phyloP scores from a whole-genome alignment of 441 rosid genomes.

The Metrosideros polymorpha region DNA sequence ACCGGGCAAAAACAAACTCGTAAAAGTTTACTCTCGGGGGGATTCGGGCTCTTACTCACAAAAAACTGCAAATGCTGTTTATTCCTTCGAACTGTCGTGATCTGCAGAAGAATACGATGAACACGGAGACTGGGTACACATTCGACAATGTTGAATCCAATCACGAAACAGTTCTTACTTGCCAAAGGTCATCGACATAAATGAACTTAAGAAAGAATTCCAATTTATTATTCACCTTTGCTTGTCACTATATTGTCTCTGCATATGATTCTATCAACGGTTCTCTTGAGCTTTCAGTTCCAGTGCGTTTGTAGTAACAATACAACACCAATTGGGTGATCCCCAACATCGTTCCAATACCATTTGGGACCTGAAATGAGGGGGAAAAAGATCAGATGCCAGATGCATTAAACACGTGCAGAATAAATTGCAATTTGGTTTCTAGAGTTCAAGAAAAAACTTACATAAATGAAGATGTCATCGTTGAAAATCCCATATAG shows the following conservation, averaged over 20 bases:
- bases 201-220: background rate
- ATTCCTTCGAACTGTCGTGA: background rate
- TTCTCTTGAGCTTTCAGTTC: slow-evolving; percentile 23
- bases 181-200: background rate
- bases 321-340: slow-evolving; percentile 56
- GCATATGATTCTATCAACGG: slow-evolving; percentile 36
- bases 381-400: background rate
- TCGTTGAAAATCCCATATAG: slow-evolving; percentile 50
- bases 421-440: background rate
- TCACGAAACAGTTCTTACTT: background rate
- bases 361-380: slow-evolving; percentile 65
- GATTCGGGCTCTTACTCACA: background rate
- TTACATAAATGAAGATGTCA: slow-evolving; percentile 58
- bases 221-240: background rate
- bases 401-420: background rate
- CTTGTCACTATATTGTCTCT: background rate
- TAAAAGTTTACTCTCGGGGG: background rate
- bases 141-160: background rate
- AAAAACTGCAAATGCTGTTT: background rate
- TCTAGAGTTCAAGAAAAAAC: slow-evolving; percentile 5
- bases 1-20: background rate
- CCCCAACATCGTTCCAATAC: slow-evolving; percentile 67
- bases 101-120: background rate
- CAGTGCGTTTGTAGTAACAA: slow-evolving; percentile 31
- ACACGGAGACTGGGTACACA: background rate